Conservation (phyloP, 2,329 filamentous ascomycete genomes). For the Diaporthe velutina region DNA sequence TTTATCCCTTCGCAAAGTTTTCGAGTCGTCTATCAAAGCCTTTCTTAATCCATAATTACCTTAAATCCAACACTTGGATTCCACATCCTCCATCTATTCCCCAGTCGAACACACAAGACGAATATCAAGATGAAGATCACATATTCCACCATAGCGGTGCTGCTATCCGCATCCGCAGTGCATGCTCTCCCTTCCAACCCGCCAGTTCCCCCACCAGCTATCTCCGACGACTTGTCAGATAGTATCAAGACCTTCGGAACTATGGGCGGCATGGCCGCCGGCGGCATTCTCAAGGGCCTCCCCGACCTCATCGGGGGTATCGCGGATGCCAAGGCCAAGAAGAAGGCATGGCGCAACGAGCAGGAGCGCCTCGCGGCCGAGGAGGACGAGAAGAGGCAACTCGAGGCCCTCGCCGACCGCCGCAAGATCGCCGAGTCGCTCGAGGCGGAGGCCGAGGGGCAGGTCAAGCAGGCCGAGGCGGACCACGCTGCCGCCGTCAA, state of each 20-base stretch:
- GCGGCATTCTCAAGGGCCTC: no score
- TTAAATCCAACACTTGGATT: no score
- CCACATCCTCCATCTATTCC: not conserved
- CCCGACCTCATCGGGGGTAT: not conserved
- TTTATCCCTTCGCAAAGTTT: not conserved
- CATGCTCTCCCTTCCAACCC: not conserved
- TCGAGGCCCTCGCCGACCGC: not conserved
- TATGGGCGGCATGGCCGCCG: not conserved
- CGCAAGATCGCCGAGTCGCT: not conserved
- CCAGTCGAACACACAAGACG: not conserved
- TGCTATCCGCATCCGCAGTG: not conserved
- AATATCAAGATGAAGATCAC: not conserved
- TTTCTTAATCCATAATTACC: not conserved
- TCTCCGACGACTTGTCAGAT: not conserved
- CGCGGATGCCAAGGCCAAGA: not conserved
- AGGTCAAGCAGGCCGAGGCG: no score
- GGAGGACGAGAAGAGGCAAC: not conserved
- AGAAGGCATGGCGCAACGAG: not conserved
- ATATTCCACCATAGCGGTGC: not conserved
- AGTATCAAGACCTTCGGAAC: not conserved
- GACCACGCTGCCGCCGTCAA: not conserved
- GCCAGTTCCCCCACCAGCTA: not conserved
- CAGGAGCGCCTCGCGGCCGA: not conserved
- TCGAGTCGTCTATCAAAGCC: not conserved
- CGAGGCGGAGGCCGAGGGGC: not conserved